Base-by-base conservation (phyloP, 2,329 filamentous ascomycete species). In the Lasiodiplodia theobromae region DNA sequence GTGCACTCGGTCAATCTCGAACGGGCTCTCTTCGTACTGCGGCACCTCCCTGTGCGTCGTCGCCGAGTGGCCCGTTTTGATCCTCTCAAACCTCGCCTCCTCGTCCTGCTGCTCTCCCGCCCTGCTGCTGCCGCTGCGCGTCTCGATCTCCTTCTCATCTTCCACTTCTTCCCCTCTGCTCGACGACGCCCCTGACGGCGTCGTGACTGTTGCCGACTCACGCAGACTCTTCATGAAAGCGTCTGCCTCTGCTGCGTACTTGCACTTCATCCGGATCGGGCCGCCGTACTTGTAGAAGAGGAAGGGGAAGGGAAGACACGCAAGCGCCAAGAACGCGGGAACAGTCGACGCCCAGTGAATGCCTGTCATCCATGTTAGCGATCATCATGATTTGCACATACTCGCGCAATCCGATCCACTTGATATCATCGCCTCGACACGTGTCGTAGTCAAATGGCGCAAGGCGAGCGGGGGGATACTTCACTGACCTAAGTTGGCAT, bases 261-360 rank as follows among this genome's bases (percentile, higher is more conserved):
- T 89, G 84, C 91, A 93, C 74, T 84, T 87, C 76, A 85, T 81
- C 25, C 91, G 85, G 73, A 94, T 91, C 34, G 71, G 25, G 7
- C 78, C 81, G 49, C 92, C 92, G 76, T 92, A 93, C 73, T 86
- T 89, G 81, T 92, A 92, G 79, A 95, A 92, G 18, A 95, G 77
- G 78, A 92, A 91, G 0, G 92, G 92, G 74, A 92, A 90, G 0
- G 92, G 91, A 21, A 93, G 82, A 78, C 91, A 94, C 12, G 85
- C 86, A 3, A 94, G 77, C 0, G 91, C 87, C 3, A 95, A 82
- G 80, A 95, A 94, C 0, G 89, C 92, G 0, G 91, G 92, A 16
- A 95, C 82, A 0, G 87, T 88, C 40, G 86, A 88, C 1, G 91
- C 92, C 92, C 92, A 94, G 80, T 94, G 91, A 68, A 91, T 89